phyloP scores from a whole-genome alignment of 148 eudicot genomes.

The Gaultheria prostrata region DNA sequence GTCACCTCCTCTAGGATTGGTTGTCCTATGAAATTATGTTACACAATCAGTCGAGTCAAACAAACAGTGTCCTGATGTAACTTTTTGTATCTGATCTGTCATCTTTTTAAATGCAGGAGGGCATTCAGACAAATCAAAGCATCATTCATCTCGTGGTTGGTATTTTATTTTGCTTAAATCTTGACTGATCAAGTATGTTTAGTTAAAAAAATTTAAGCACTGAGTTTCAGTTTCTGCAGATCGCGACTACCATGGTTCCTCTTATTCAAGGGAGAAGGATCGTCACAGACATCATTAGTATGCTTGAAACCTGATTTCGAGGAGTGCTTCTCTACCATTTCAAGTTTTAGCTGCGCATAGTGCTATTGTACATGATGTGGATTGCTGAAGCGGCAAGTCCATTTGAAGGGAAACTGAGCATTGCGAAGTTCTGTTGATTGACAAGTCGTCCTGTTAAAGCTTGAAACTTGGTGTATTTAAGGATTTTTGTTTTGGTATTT shows the following conservation, averaged over 20 bases:
- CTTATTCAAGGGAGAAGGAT: conserved; percentile 72
- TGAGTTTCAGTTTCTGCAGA: conserved; percentile 31
- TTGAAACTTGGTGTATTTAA: background rate
- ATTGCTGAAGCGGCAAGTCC: background rate
- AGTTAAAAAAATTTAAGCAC: background rate
- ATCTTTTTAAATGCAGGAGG: conserved; percentile 45
- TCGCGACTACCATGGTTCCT: conserved; percentile 49
- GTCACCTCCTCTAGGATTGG: background rate
- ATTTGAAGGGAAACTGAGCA: background rate
- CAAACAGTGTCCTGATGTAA: background rate
- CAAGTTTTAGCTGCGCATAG: background rate
- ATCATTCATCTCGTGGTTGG: conserved; percentile 80
- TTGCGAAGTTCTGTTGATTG: background rate
- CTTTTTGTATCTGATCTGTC: conserved; percentile 4
- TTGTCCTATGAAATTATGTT: background rate
- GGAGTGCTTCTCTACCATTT: conserved; percentile 6
- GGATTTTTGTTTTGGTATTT: background rate
- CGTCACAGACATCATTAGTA: conserved; percentile 64
- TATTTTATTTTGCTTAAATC: background rate
- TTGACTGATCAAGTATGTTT: background rate
- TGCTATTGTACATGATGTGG: background rate
- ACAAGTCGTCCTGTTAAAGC: background rate
- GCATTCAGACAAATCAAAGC: conserved; percentile 59
- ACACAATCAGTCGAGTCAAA: background rate
- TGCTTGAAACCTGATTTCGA: conserved; percentile 4